phyloP scores from a whole-genome alignment of 441 rosid species.

The Viola pubescens region DNA sequence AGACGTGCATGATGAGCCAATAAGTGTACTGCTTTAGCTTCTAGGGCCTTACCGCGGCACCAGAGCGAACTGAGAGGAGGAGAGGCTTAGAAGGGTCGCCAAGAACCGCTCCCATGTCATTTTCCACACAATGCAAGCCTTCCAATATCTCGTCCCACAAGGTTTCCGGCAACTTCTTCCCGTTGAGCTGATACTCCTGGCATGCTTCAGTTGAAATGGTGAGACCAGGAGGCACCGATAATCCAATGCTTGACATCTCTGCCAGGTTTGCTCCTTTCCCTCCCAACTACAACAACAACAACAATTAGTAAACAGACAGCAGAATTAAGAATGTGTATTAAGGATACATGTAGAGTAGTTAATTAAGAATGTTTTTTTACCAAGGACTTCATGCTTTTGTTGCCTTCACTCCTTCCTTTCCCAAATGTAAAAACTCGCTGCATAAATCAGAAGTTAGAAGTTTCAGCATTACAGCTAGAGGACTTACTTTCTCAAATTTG shows the following conservation, averaged over 20 bases:
- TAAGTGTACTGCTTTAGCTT: neutral
- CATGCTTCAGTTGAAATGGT: slow-evolving; percentile 97
- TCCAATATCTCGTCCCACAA: slow-evolving; percentile 80
- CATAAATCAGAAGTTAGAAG: slow-evolving; percentile 5
- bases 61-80: slow-evolving; percentile 95
- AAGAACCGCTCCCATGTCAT: slow-evolving; percentile 72
- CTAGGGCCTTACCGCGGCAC: slow-evolving; percentile 67
- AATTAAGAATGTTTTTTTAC: slow-evolving; percentile 30
- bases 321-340: too few relatives aligned
- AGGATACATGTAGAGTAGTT: neutral
- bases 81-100: slow-evolving; percentile 85
- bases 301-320: too few relatives aligned
- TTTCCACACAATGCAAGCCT: slow-evolving; percentile 53
- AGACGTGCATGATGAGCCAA: too few relatives aligned
- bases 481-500: too few relatives aligned
- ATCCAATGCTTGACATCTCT: slow-evolving; percentile 93
- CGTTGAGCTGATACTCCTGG: slow-evolving; percentile 65
- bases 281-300: slow-evolving; percentile 49
- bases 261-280: slow-evolving; percentile 97
- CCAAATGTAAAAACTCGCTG: slow-evolving; percentile 90
- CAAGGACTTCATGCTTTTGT: slow-evolving; percentile 92
- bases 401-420: slow-evolving; percentile 89
- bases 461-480: neutral
- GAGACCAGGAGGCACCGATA: slow-evolving; percentile 91
- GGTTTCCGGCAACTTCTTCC: slow-evolving; percentile 56